These are phyloP conservation scores for Fomitopsis pulvina DNA, from an alignment of 768 basidiomycete species.

Conservation along the genomic window DNA sequence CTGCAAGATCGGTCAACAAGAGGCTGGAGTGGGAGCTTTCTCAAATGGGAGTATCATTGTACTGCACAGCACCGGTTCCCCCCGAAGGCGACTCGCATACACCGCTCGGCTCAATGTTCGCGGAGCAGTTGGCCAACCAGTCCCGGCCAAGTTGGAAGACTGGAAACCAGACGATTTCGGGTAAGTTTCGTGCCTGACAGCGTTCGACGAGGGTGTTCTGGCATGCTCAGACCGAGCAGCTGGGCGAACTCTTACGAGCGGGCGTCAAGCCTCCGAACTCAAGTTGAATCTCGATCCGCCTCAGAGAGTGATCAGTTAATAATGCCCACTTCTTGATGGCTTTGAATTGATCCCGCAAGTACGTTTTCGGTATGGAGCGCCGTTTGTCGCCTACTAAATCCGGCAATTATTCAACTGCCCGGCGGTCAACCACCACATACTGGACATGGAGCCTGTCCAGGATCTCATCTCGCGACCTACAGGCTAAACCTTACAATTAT, in stretches of 20 bases:
- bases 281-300: background rate
- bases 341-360: background rate
- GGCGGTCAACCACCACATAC: conserved; percentile 3
- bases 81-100: too few relatives aligned
- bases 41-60: background rate
- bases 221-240: too few relatives aligned
- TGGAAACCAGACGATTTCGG: too few relatives aligned
- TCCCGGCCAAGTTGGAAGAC: too few relatives aligned
- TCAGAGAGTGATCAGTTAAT: background rate
- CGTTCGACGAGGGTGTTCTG: too few relatives aligned
- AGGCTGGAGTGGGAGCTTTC: background rate
- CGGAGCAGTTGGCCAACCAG: too few relatives aligned
- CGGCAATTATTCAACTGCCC: background rate
- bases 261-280: too few relatives aligned
- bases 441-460: background rate
- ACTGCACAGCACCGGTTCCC: background rate
- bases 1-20: background rate
- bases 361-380: background rate
- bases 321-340: background rate
- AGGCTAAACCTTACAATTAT: background rate
- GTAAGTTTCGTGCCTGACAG: too few relatives aligned
- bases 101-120: too few relatives aligned
- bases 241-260: too few relatives aligned
- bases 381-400: background rate
- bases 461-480: background rate